phyloP scores from a whole-genome alignment of 768 basidiomycete species.

The Russula lepida region DNA sequence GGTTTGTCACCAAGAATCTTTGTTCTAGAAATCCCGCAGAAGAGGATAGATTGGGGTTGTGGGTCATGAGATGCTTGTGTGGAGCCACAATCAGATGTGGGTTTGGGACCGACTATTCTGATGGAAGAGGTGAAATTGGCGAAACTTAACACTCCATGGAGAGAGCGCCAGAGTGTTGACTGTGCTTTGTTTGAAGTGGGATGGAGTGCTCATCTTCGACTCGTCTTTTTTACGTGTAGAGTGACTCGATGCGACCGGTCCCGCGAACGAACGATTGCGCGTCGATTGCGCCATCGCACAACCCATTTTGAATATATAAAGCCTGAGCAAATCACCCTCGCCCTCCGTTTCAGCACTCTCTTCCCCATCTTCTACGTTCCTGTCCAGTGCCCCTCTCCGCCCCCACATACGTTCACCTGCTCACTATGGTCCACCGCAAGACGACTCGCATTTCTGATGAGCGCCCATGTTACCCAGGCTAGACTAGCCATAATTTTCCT shows the following conservation, averaged over 20 bases:
- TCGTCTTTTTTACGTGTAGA: neutral
- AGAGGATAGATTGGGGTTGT: neutral
- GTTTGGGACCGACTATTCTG: neutral
- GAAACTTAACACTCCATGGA: too few species aligned
- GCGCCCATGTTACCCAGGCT: neutral
- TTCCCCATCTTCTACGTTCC: neutral
- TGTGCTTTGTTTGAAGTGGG: too few species aligned
- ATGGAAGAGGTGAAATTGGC: neutral
- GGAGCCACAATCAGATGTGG: neutral
- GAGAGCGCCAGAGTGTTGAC: too few species aligned
- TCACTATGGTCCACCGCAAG: neutral
- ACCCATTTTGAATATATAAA: constrained; percentile 3
- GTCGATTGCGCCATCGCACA: constrained; percentile 17
- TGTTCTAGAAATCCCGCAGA: constrained; percentile 41
- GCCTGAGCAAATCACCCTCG: neutral
- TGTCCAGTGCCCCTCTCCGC: neutral
- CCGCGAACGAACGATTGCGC: constrained; percentile 3
- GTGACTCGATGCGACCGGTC: neutral
- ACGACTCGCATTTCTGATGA: neutral
- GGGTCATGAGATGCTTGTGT: neutral
- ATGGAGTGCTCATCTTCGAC: neutral
- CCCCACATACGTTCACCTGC: neutral
- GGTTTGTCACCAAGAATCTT: constrained; percentile 50
- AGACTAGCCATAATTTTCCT: neutral
- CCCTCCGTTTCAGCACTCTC: neutral